Evolutionary conservation across 139 green algal species (phyloP).

Genomic region (Chlamydomonas sp.): DNA sequence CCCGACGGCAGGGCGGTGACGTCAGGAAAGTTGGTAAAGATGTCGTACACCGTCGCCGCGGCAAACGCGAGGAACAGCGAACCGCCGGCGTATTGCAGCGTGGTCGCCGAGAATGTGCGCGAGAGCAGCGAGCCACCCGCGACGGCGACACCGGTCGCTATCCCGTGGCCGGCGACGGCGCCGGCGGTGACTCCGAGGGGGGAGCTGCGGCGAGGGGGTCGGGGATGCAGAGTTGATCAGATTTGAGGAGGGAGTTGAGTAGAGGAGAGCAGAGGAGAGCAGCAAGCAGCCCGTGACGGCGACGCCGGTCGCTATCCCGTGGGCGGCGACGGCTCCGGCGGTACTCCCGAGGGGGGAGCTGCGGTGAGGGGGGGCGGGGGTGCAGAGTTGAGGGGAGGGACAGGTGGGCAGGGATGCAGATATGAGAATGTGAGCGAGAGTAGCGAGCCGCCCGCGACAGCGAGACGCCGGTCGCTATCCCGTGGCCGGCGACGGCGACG

Average conservation of each 20-base stretch:
- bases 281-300: too few relatives aligned
- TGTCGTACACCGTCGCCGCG: constrained; percentile 64
- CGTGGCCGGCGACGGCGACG: constrained; percentile 80
- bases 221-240: too few relatives aligned
- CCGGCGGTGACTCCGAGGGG: constrained; percentile 58
- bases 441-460: constrained; percentile 54
- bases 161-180: constrained; percentile 76
- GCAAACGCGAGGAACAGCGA: constrained; percentile 88
- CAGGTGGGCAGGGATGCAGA: too few relatives aligned
- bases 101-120: constrained; percentile 48
- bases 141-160: constrained; percentile 79
- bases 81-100: constrained; percentile 77
- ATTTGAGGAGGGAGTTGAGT: too few relatives aligned
- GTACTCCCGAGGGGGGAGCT: too few relatives aligned
- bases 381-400: too few relatives aligned
- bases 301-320: constrained; percentile 5
- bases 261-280: too few relatives aligned
- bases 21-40: constrained; percentile 44
- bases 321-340: too few relatives aligned
- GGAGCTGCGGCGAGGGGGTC: too few relatives aligned
- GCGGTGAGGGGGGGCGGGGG: too few relatives aligned
- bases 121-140: constrained; percentile 37
- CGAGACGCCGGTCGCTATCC: constrained; percentile 76
- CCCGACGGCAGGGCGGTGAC: too few relatives aligned
- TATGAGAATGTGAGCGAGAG: constrained; percentile 35